These are phyloP conservation scores for Acaromyces ingoldii DNA, from an alignment of 1,284 basidiomycete genomes.

Conservation along the genomic window DNA sequence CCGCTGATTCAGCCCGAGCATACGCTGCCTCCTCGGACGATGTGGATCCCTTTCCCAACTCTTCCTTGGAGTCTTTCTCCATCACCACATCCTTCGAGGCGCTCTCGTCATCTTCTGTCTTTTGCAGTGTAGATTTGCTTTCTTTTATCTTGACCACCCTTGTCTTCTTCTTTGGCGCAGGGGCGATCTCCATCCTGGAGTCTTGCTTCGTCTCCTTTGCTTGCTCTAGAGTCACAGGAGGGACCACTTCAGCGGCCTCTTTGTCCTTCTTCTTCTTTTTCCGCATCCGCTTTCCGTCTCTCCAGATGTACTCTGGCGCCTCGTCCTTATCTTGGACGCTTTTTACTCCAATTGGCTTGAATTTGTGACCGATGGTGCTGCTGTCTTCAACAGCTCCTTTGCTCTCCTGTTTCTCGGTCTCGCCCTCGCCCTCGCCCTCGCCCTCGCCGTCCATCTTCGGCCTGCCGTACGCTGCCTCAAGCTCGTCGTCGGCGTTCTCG, in stretches of 20 bases:
- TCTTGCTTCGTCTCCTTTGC: conserved; percentile 1
- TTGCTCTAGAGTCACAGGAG: conserved; percentile 2
- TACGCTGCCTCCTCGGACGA: neutral
- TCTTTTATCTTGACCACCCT: neutral
- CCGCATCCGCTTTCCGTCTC: conserved; percentile 52
- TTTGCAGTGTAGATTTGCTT: neutral
- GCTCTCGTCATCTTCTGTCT: neutral
- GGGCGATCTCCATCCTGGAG: neutral
- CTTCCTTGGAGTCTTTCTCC: neutral
- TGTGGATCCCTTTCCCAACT: neutral
- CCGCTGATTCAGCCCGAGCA: neutral
- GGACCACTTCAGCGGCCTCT: neutral
- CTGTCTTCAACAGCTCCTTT: neutral
- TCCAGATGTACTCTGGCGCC: conserved; percentile 60
- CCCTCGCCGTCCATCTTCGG: conserved; percentile 23
- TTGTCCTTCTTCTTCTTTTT: conserved; percentile 54
- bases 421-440: conserved; percentile 64
- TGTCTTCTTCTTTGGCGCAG: neutral
- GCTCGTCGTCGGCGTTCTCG: conserved; percentile 64
- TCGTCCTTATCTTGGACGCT: conserved; percentile 1
- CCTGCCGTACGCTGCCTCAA: conserved; percentile 66
- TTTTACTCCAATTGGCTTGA: conserved; percentile 65
- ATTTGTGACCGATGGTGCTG: conserved; percentile 57
- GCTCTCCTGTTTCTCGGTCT: conserved; percentile 7
- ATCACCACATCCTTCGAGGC: neutral